Conservation (phyloP, 2,329 filamentous ascomycete genomes). For the Penicillium sp. region DNA sequence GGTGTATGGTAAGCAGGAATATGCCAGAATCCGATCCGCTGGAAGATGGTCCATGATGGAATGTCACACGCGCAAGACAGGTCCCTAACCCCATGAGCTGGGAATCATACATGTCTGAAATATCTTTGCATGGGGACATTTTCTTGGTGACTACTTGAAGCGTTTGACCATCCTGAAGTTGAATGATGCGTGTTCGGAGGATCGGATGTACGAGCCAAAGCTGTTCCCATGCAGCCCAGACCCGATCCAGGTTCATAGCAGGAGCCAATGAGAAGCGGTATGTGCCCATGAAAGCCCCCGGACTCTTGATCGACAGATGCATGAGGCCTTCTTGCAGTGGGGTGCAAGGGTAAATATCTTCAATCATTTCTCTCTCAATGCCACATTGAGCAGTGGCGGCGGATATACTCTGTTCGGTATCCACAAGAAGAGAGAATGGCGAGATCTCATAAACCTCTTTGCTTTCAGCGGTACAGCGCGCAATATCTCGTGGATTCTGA, state of each 20-base stretch:
- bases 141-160: slow-evolving; percentile 2
- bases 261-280: slow-evolving; percentile 2
- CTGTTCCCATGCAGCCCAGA: slow-evolving; percentile 2
- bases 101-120: background rate
- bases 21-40: slow-evolving; percentile 2
- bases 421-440: background rate
- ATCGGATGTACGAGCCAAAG: slow-evolving; percentile 6
- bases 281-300: slow-evolving; percentile 2
- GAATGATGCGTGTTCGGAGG: slow-evolving; percentile 1
- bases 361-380: slow-evolving; percentile 20
- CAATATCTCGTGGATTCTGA: background rate
- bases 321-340: slow-evolving; percentile 39
- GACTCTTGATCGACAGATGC: slow-evolving; percentile 20
- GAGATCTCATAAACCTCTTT: background rate
- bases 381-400: slow-evolving; percentile 1
- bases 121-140: background rate
- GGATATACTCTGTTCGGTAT: background rate
- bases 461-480: background rate
- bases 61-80: background rate
- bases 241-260: background rate
- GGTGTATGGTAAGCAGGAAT: slow-evolving; percentile 43
- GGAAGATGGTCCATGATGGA: background rate
- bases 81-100: background rate
- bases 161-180: slow-evolving; percentile 11
- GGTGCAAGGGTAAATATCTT: slow-evolving; percentile 41